Percentiles rank a stretch among this genome's conserved stretches.
Conservation (phyloP, 108 stramenopile genomes). For the Cyclotella baltica region DNA sequence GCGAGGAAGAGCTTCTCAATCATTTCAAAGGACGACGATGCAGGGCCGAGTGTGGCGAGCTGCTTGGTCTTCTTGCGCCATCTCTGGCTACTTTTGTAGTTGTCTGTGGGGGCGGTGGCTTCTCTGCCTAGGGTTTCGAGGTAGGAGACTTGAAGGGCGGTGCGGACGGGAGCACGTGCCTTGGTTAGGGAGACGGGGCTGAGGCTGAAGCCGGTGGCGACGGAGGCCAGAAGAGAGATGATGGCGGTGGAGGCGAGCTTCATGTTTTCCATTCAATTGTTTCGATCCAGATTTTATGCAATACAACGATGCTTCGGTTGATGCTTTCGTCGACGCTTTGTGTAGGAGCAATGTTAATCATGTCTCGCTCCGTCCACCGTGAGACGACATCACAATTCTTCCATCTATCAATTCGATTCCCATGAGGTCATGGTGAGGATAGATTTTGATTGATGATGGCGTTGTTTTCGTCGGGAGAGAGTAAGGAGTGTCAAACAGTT, state of each 20-base stretch:
- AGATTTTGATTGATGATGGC: no score
- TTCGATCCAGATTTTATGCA: neutral
- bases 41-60: slow-evolving; percentile 93
- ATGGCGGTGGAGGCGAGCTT: slow-evolving; percentile 23
- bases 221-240: neutral
- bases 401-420: no score
- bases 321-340: neutral
- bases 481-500: no score
- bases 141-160: neutral
- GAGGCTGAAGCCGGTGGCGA: slow-evolving; percentile 25
- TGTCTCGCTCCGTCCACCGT: neutral
- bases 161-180: neutral
- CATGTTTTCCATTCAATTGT: slow-evolving; percentile 6
- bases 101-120: slow-evolving; percentile 12
- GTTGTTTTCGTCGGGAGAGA: no score
- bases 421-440: no score
- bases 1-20: slow-evolving; percentile 94
- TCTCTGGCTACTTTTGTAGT: slow-evolving; percentile 55
- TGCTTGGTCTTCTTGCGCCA: slow-evolving; percentile 94
- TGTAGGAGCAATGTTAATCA: neutral
- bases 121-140: neutral
- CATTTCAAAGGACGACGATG: slow-evolving; percentile 86
- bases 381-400: slow-evolving; percentile 6
- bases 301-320: neutral
- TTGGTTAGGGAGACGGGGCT: slow-evolving; percentile 11